Evolutionary conservation across 345 rosid species (phyloP), one percentile per base, ranked within the genome.

Genomic region (Brassica cretica): DNA sequence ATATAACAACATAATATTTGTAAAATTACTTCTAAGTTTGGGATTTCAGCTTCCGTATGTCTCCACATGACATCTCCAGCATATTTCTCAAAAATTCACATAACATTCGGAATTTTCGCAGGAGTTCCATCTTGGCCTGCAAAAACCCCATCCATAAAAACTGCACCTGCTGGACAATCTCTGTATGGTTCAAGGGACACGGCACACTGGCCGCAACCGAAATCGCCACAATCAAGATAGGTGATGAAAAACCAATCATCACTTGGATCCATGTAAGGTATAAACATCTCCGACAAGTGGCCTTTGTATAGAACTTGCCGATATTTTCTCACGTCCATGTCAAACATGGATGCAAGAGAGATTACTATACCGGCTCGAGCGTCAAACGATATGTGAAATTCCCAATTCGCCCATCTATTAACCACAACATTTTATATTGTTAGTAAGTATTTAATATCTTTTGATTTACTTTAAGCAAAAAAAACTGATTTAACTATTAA

Each of bases 1-100:
- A 37, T 37, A 46, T 19, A 15, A 37, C 53, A 24, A 4, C 3
- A 21, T 2, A 21, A 5, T 5, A 19, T 10, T 0, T 33, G 18
- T 67, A 32, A 51, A 2, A 3, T 62, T 69, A 79, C 78, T 24
- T 73, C 77, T 49, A 68, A 8, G 5, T 73, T 68, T 14, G 78
- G 75, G 4, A 74, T 73, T 73, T 73, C 78, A 39, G 74, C 74
- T 79, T 79, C 78, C 0, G 82, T 79, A 39, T 78, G 82, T 78
- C 82, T 12, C 82, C 78, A 78, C 73, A 78, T 78, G 12, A 78
- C 68, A 46, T 87, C 87, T 1, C 91, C 93, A 0, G 88, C 71
- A 73, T 89, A 82, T 39, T 88, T 83, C 55, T 86, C 93, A 15
- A 89, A 89, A 61, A 89, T 70, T 77, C 93, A 89, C 1, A 87